A percentile compares a stretch with the other conserved stretches of the same genome.
phyloP scores from a whole-genome alignment of 129 eudicot genomes.

The Lonicera japonica region DNA sequence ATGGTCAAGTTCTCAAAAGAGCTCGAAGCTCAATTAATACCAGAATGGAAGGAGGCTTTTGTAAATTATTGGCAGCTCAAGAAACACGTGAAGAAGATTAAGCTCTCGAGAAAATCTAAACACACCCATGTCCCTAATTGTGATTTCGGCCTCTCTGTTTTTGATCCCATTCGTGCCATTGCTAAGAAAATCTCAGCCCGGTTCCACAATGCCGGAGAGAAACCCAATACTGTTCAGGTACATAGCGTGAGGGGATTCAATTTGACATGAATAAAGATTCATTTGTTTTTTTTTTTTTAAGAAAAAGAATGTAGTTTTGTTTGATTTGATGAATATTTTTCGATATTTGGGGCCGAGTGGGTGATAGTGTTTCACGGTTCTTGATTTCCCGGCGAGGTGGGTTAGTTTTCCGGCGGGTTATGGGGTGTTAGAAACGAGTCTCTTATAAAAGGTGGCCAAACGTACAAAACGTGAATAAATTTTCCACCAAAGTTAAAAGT shows the following conservation, averaged over 20 bases:
- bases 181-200: constrained; percentile 5
- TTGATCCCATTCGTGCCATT: constrained; percentile 55
- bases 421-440: too few relatives aligned
- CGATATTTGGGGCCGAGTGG: background rate
- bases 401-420: background rate
- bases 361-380: background rate
- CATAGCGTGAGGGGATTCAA: background rate
- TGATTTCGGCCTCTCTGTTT: constrained; percentile 56
- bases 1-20: constrained; percentile 97
- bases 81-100: constrained; percentile 84
- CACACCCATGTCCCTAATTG: constrained; percentile 12
- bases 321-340: background rate
- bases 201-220: constrained; percentile 13
- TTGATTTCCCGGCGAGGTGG: constrained; percentile 1
- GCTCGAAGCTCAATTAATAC: constrained; percentile 94
- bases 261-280: background rate
- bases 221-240: constrained; percentile 27
- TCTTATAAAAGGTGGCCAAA: constrained; percentile 7
- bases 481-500: background rate
- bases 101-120: constrained; percentile 40
- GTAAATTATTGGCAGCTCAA: constrained; percentile 91
- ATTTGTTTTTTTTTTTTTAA: background rate
- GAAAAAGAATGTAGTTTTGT: background rate
- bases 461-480: constrained; percentile 1
- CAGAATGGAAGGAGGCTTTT: constrained; percentile 96